Evolutionary conservation across 2,329 filamentous ascomycete species (phyloP).

Genomic region (Apiospora aurea): DNA sequence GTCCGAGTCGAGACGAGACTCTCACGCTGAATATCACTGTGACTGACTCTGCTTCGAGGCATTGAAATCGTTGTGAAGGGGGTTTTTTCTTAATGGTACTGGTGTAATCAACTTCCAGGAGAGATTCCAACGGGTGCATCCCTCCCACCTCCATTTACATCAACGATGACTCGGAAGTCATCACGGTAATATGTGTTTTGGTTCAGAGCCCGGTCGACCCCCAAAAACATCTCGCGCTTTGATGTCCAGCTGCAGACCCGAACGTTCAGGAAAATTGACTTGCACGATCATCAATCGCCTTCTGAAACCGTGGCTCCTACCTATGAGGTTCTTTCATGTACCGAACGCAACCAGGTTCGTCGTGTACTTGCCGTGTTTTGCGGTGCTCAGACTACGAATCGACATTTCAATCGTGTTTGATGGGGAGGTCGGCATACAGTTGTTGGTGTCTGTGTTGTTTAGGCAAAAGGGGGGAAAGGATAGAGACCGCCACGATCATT

Average conservation of each 20-base stretch:
- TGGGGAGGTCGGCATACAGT: not conserved
- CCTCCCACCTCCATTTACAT: not conserved
- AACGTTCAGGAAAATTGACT: not conserved
- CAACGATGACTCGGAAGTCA: not conserved
- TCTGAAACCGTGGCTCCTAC: not conserved
- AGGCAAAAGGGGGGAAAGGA: not conserved
- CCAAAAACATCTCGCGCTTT: not conserved
- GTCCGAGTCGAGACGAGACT: too few relatives aligned
- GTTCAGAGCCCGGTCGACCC: not conserved
- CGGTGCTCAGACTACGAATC: not conserved
- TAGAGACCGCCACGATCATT: not conserved
- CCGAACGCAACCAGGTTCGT: not conserved
- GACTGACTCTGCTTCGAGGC: not conserved
- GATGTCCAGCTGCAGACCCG: not conserved
- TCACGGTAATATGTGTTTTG: not conserved
- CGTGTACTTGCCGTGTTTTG: too few relatives aligned
- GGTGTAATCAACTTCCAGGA: not conserved
- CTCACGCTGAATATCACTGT: not conserved
- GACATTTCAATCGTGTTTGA: not conserved
- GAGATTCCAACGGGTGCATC: not conserved
- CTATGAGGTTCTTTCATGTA: not conserved
- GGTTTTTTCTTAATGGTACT: not conserved
- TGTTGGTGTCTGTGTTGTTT: not conserved
- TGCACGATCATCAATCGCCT: not conserved
- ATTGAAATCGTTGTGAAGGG: not conserved